phyloP scores from a whole-genome alignment of 306 rosid genomes.

The Inga oerstediana region DNA sequence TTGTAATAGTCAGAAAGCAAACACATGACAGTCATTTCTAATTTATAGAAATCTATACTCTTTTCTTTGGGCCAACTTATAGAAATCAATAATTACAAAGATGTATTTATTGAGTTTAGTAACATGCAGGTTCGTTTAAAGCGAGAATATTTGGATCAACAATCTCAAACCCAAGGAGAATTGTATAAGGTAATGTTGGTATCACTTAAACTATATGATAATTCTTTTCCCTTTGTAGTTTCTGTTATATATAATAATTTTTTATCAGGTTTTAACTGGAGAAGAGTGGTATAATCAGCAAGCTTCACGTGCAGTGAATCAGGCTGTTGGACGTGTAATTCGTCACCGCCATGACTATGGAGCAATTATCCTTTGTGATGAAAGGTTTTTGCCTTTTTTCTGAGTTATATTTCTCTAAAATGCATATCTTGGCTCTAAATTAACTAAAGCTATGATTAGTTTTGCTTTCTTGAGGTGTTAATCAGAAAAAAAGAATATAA shows the following conservation, averaged over 20 bases:
- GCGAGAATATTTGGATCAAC: constrained; percentile 82
- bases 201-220: constrained; percentile 27
- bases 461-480: not conserved
- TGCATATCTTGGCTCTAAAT: constrained; percentile 23
- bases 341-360: constrained; percentile 98
- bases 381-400: constrained; percentile 64
- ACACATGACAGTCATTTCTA: not conserved
- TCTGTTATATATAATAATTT: constrained; percentile 20
- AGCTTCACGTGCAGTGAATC: constrained; percentile 96
- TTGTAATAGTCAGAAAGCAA: not conserved
- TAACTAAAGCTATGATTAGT: not conserved
- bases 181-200: constrained; percentile 51
- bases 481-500: not conserved
- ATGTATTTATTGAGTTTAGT: constrained; percentile 34
- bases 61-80: not conserved
- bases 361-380: constrained; percentile 90
- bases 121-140: constrained; percentile 81
- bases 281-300: constrained; percentile 97
- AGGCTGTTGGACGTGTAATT: constrained; percentile 97
- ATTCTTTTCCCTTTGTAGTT: not conserved
- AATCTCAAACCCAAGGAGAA: constrained; percentile 52
- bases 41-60: not conserved
- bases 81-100: not conserved
- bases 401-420: constrained; percentile 24
- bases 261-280: constrained; percentile 66